Conservation (phyloP, 257 asterid species). For the Jaltomata sinuosa region DNA sequence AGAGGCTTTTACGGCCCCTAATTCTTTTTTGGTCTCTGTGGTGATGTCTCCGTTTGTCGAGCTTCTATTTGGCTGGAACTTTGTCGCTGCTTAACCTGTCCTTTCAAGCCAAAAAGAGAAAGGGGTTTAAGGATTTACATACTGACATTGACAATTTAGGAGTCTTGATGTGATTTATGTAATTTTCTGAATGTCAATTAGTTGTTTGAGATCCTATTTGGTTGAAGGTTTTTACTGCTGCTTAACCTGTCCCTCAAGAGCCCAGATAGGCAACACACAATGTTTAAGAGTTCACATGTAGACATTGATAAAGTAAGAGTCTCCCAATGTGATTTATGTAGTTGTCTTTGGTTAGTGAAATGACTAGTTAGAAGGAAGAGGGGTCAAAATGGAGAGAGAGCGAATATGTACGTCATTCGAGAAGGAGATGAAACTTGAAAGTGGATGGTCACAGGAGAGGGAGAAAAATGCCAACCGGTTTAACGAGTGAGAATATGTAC, state of each 20-base stretch:
- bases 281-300: neutral
- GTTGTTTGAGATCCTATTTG: no score
- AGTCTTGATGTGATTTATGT: no score
- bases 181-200: no score
- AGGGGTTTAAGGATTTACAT: no score
- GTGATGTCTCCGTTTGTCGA: no score
- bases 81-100: neutral
- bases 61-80: no score
- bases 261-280: neutral
- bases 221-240: no score
- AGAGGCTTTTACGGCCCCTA: no score
- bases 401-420: neutral
- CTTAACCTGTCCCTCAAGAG: no score
- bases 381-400: neutral
- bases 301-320: neutral
- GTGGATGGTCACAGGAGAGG: neutral
- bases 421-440: neutral
- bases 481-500: neutral
- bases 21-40: no score
- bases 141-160: no score
- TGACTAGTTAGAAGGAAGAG: neutral
- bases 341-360: neutral
- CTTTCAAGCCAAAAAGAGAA: no score
- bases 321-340: neutral
- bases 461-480: neutral